Evolutionary conservation across 2,329 filamentous ascomycete species (phyloP), one percentile per base, ranked within the genome.

Genomic region (Rutstroemia sp.): DNA sequence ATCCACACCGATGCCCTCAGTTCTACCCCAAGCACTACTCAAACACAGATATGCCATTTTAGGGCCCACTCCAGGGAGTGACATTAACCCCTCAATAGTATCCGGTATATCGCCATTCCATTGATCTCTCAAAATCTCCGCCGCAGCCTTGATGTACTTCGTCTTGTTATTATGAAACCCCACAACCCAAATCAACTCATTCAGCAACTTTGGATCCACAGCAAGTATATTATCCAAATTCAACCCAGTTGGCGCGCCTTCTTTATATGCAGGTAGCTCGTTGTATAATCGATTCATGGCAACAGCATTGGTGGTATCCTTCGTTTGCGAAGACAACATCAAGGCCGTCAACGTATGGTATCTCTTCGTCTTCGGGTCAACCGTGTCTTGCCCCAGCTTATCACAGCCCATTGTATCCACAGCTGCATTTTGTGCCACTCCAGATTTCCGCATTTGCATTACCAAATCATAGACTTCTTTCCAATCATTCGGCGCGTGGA

Each of bases 381-480:
- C 55, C 14, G 42, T 54, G 4, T 48, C 41, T 23, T 49, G 45
- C 18, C 34, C 55, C 25, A 57, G 34, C 27, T 54, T 48, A 25
- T 53, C 49, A 42, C 55, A 57, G 18, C 50, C 55, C 92, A 97
- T 96, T 0, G 92, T 97, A 71, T 99, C 94, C 10, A 99, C 94
- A 0, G 92, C 88, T 0, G 94, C 94, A 80, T 87, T 72, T 75
- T 80, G 69, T 69, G 87, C 73, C 6, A 78, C 79, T 3, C 77
- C 79, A 0, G 73, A 69, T 4, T 72, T 70, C 2, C 83, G 86
- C 91, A 97, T 96, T 66, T 82, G 79, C 66, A 86, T 86, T 46
- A 95, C 87, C 0, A 82, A 74, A 37, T 79, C 73, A 73, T 96
- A 99, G 57, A 96, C 83, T 56, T 85, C 80, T 60, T 90, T 83